Base-by-base conservation (phyloP, 805 yeast genomes). In the Kuraishia ogatae region DNA sequence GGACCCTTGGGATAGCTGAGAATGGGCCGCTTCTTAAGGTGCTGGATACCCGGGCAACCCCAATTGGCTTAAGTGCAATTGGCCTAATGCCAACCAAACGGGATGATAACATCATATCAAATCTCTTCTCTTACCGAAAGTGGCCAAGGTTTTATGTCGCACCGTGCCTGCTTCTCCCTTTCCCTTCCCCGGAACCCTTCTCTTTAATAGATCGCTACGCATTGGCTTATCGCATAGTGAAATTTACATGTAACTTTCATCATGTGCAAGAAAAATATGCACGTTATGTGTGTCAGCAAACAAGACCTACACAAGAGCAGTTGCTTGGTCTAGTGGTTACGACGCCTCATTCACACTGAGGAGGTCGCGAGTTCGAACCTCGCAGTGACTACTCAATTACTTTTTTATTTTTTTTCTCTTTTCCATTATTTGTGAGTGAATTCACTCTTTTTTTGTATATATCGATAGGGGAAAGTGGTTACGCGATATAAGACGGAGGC, bases 331-430 rank as follows among this genome's bases (percentile, higher is more conserved):
- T 66, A 68, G 72, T 67, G 72, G 72, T 68, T 67, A 68, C 70
- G 72, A 68, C 70, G 72, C 67, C 70, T 68, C 70, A 69, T 66
- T 68, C 69, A 68, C 72, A 68, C 72, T 69, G 70, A 69, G 70
- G 67, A 68, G 72, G 71, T 65, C 72, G 68, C 72, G 72, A 68
- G 72, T 68, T 68, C 72, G 68, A 68, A 63, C 72, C 72, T 68
- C 72, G 72, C 68, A 66, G 62, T 65, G 68, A 68, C 72, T 68
- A 68, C 52, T 51, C 19, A 19, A n/a, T 26, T 6, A 6, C 29
- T 26, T 26, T 26, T 24, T 54, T 55, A 56, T 55, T 60, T 61
- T 54, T 19, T 20, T 24, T 47, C 24, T 51, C 26, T 43, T 43
- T 26, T 39, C 39, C 23, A 10, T 52, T 11, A 39, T 56, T 26